A percentile compares a stretch with the other conserved stretches of the same genome.
These are phyloP conservation scores for Magnaporthiopsis rhizophila DNA, from an alignment of 2,329 filamentous ascomycete genomes.

Conservation along the genomic window DNA sequence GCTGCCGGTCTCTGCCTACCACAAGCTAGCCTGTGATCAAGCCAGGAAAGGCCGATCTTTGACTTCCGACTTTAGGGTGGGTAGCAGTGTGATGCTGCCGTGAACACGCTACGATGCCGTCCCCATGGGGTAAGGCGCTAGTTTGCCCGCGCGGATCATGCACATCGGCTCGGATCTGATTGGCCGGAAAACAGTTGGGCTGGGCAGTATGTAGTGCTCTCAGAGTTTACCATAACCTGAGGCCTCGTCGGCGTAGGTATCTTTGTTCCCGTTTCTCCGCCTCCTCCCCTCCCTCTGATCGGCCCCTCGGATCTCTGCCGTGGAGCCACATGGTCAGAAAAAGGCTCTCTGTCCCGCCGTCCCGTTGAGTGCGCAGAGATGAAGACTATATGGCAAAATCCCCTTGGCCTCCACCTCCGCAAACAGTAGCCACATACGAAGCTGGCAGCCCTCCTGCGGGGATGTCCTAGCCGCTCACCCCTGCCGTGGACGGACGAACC, in stretches of 20 bases:
- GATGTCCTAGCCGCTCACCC: not conserved
- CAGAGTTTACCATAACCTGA: not conserved
- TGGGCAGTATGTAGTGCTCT: not conserved
- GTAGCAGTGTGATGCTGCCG: not conserved
- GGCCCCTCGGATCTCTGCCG: not conserved
- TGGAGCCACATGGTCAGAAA: not conserved
- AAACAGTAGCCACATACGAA: slow-evolving; percentile 6
- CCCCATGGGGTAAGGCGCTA: not conserved
- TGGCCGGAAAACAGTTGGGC: not conserved
- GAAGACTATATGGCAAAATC: slow-evolving; percentile 10
- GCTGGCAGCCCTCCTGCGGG: slow-evolving; percentile 5
- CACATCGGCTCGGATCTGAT: not conserved
- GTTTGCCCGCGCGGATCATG: not conserved
- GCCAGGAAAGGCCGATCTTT: not conserved
- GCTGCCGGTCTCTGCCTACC: not conserved
- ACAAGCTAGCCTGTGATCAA: not conserved
- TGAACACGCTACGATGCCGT: not conserved
- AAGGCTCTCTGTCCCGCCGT: slow-evolving; percentile 9
- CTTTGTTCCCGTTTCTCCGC: not conserved
- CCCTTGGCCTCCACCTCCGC: not conserved
- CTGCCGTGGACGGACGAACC: not conserved
- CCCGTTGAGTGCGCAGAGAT: slow-evolving; percentile 4
- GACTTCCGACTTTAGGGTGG: not conserved
- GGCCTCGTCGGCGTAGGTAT: no score
- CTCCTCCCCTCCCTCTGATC: not conserved